Evolutionary conservation across 2,329 filamentous ascomycete genomes (phyloP), one percentile per base, ranked within the genome.

Genomic region (Neopestalotiopsis sp.): DNA sequence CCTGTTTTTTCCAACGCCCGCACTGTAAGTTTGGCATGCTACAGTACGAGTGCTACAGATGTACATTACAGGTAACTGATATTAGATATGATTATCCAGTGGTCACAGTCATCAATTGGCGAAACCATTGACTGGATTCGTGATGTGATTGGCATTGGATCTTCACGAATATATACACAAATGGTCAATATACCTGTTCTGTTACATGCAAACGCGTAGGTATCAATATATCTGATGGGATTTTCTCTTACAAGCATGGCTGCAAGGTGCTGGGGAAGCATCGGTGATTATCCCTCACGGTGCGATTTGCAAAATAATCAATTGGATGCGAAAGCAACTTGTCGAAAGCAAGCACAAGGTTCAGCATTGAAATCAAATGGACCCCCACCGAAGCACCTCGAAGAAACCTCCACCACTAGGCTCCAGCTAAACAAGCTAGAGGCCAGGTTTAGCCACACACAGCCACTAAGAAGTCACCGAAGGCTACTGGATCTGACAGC

Each of bases 381-480:
- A 53, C 45, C 45, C 45, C 45, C 45, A 53, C 45, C 45, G 45
- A 53, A 53, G 45, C 45, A 53, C 45, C 45, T 53, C 14, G 45
- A 53, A 53, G 45, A n/a, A 53, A 53, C 45, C 45, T 53, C 45
- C 45, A 53, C 45, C 20, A 20, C 45, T 53, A 53, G 10, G 17
- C 17, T 53, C 45, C 45, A 53, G 17, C 45, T 24, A 53, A 20
- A 53, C 45, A 53, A 12, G 45, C 45, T 53, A 53, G 45, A 53
- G n/a, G 45, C 17, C 45, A 17, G 20, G 45, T 17, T 53, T 53
- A 53, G 45, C 45, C 45, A 53, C 45, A 53, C 45, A 53, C 45
- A 34, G 57, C 57, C 57, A 59, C 57, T 59, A 34, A 59, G 57
- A 59, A 34, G 57, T 24, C 57, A 59, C 57, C 24, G 24, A 59